Percentiles rank a stretch among this genome's conserved stretches.
phyloP scores from a whole-genome alignment of 768 basidiomycete species.

The Mycena filopes region DNA sequence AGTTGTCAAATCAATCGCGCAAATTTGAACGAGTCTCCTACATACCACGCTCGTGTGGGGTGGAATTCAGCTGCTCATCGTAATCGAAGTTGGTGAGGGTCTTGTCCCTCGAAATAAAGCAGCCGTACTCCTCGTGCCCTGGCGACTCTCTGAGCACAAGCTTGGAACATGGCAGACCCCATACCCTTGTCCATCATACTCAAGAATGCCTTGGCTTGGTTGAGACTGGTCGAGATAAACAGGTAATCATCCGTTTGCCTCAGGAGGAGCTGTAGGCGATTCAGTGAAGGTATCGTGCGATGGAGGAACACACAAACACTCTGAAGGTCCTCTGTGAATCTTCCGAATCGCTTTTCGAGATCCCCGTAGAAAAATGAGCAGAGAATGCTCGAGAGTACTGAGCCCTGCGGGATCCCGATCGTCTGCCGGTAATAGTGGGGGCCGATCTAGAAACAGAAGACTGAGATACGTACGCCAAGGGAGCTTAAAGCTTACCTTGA shows the following conservation, averaged over 20 bases:
- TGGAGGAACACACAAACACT: slow-evolving; percentile 57
- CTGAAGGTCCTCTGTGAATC: slow-evolving; percentile 64
- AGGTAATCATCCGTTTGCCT: slow-evolving; percentile 96
- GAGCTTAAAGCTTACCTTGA: slow-evolving; percentile 67
- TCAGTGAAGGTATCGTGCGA: not conserved
- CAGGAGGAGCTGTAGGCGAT: slow-evolving; percentile 71
- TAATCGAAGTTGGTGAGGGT: slow-evolving; percentile 89
- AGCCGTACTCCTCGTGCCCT: slow-evolving; percentile 96
- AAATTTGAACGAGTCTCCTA: not conserved
- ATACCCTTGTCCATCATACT: slow-evolving; percentile 79
- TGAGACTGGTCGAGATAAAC: slow-evolving; percentile 76
- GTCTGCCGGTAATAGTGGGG: slow-evolving; percentile 84
- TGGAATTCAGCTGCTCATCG: slow-evolving; percentile 40
- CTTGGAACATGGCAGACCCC: not conserved
- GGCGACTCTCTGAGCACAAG: not conserved
- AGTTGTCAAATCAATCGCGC: not conserved
- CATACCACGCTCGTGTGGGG: slow-evolving; percentile 25
- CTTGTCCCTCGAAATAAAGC: slow-evolving; percentile 89
- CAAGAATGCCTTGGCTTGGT: slow-evolving; percentile 75
- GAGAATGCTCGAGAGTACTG: slow-evolving; percentile 91
- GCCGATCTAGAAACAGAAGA: slow-evolving; percentile 69
- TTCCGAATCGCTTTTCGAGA: slow-evolving; percentile 71
- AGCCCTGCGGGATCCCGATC: slow-evolving; percentile 98
- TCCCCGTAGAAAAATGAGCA: slow-evolving; percentile 97
- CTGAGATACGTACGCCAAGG: slow-evolving; percentile 7